phyloP scores from a whole-genome alignment of 345 rosid genomes.

The Dimocarpus longan region DNA sequence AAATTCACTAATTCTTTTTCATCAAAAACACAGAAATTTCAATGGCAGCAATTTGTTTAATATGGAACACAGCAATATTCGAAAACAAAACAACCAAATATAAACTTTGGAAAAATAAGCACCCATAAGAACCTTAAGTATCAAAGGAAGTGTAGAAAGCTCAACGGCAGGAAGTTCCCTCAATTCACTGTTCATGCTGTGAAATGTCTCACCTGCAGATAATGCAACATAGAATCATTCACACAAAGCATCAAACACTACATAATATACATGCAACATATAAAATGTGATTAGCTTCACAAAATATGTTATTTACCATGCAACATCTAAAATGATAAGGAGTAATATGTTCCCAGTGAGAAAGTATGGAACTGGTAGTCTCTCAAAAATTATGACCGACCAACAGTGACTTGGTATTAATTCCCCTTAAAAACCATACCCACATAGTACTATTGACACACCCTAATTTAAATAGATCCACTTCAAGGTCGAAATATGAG shows the following conservation, averaged over 20 bases:
- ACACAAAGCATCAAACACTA: not conserved
- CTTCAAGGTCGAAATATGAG: not conserved
- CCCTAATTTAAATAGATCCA: not conserved
- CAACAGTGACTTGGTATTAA: not conserved
- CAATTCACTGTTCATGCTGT: constrained; percentile 72
- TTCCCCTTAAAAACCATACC: not conserved
- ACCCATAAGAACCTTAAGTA: constrained; percentile 66
- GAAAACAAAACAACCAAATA: constrained; percentile 2
- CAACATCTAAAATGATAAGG: not conserved
- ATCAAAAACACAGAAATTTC: not conserved
- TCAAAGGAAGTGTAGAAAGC: constrained; percentile 83
- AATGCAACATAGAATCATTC: constrained; percentile 11
- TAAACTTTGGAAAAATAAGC: constrained; percentile 15
- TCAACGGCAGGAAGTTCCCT: constrained; percentile 95
- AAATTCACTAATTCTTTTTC: not conserved
- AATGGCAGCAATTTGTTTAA: not conserved
- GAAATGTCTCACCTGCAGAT: constrained; percentile 78
- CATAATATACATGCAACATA: not conserved
- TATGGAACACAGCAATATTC: not conserved
- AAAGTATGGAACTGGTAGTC: not conserved
- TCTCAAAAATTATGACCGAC: not conserved
- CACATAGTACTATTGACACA: not conserved
- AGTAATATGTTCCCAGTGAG: not conserved
- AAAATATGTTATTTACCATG: not conserved
- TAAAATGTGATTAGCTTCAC: not conserved